phyloP scores from a whole-genome alignment of 441 rosid genomes.

The Eutrema salsugineum region DNA sequence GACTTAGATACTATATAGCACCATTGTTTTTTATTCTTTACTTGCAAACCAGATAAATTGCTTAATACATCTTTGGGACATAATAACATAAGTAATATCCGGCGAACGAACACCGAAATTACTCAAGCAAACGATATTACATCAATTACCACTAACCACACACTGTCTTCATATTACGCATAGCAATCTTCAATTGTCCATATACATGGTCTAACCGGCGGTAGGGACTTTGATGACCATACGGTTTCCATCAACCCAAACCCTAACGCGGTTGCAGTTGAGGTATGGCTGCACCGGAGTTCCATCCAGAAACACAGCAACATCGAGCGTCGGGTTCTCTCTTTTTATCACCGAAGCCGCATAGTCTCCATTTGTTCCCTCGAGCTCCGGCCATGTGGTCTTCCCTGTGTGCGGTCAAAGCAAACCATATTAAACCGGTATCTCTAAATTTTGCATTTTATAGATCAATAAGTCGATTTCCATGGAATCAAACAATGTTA shows the following conservation, averaged over 20 bases:
- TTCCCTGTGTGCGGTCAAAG: constrained; percentile 7
- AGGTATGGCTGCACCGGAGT: constrained; percentile 29
- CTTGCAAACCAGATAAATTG: neutral
- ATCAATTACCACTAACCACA: neutral
- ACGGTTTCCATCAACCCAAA: constrained; percentile 33
- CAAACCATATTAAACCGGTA: neutral
- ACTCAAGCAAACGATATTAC: neutral
- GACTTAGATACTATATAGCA: neutral
- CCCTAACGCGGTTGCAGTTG: constrained; percentile 45
- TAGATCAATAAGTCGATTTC: neutral
- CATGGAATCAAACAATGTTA: neutral
- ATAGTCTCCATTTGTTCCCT: constrained; percentile 34
- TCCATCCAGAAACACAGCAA: constrained; percentile 33
- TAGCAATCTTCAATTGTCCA: neutral
- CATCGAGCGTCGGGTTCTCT: constrained; percentile 33
- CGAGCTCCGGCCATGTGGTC: constrained; percentile 44
- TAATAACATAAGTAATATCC: neutral
- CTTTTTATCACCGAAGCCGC: constrained; percentile 40
- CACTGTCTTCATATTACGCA: neutral
- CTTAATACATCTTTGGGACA: neutral
- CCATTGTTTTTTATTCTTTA: too few species aligned
- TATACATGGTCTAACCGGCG: neutral
- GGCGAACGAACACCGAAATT: neutral
- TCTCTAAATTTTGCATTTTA: neutral
- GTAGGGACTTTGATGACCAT: constrained; percentile 21